These are phyloP conservation scores for Baudoinia panamericana DNA, from an alignment of 495 filamentous ascomycete genomes.

Conservation along the genomic window DNA sequence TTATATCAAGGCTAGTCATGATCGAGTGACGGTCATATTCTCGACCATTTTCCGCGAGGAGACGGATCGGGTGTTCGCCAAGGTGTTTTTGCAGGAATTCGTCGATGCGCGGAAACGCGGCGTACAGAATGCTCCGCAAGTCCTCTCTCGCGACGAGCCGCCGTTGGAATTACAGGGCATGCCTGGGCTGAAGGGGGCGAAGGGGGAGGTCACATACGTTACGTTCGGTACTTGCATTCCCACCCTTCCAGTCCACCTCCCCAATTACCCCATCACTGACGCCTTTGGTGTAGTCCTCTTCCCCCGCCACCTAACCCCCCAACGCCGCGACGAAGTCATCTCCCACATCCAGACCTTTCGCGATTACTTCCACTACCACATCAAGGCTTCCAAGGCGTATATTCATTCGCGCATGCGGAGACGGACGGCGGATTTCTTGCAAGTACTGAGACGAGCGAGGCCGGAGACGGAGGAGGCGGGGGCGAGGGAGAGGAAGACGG, in stretches of 20 bases:
- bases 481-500: slow-evolving; percentile 92
- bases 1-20: slow-evolving; percentile 93
- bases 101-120: slow-evolving; percentile 88
- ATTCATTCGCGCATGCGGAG: slow-evolving; percentile 97
- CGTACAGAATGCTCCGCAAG: slow-evolving; percentile 95
- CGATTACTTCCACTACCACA: slow-evolving; percentile 99
- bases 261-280: slow-evolving; percentile 2
- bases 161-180: slow-evolving; percentile 81
- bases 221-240: slow-evolving; percentile 63
- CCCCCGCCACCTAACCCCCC: slow-evolving; percentile 79
- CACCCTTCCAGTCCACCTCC: neutral
- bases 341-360: slow-evolving; percentile 99
- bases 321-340: slow-evolving; percentile 85
- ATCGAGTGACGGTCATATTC: slow-evolving; percentile 97
- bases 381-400: slow-evolving; percentile 90
- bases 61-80: slow-evolving; percentile 92
- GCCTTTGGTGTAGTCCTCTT: slow-evolving; percentile 58
- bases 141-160: slow-evolving; percentile 91
- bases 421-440: slow-evolving; percentile 93
- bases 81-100: slow-evolving; percentile 91
- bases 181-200: slow-evolving; percentile 60
- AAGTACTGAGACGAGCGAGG: slow-evolving; percentile 83
- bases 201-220: slow-evolving; percentile 84
- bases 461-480: slow-evolving; percentile 65
- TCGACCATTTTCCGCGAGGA: slow-evolving; percentile 96